A percentile compares a stretch with the other conserved stretches of the same genome.
phyloP scores from a whole-genome alignment of 73 alveolate species.

The Stentor roeselii region DNA sequence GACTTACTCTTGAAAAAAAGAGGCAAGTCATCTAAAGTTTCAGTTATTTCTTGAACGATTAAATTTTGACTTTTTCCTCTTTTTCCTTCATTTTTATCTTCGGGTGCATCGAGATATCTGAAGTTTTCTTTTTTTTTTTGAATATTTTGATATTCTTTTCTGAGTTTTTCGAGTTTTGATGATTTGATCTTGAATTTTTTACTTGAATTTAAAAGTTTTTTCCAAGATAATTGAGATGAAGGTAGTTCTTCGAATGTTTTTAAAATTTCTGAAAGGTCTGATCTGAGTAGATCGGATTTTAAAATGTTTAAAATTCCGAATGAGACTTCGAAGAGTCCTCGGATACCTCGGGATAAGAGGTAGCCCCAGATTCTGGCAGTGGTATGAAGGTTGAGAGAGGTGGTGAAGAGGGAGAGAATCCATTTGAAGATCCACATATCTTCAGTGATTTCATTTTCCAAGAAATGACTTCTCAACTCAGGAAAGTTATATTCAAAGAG shows the following conservation, averaged over 20 bases:
- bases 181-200: not conserved
- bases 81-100: no score
- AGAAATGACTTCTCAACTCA: conserved; percentile 44
- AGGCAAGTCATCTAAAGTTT: not conserved
- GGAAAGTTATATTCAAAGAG: conserved; percentile 44
- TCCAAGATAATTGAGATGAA: not conserved
- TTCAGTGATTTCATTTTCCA: conserved; percentile 35
- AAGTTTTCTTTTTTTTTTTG: not conserved
- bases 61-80: no score
- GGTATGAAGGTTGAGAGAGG: conserved; percentile 40
- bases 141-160: not conserved
- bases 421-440: conserved; percentile 52
- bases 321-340: not conserved
- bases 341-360: conserved; percentile 42
- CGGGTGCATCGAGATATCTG: not conserved
- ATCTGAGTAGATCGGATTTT: not conserved
- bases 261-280: not conserved
- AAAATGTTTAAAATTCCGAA: not conserved
- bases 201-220: not conserved
- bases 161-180: not conserved
- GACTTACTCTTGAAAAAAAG: not conserved
- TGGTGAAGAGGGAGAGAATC: conserved; percentile 46
- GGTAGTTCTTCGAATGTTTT: not conserved
- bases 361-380: conserved; percentile 61
- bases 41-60: not conserved